A percentile compares a stretch with the other conserved stretches of the same genome.
These are phyloP conservation scores for Chlorophyllum brunneum DNA, from an alignment of 768 basidiomycete species.

Conservation along the genomic window DNA sequence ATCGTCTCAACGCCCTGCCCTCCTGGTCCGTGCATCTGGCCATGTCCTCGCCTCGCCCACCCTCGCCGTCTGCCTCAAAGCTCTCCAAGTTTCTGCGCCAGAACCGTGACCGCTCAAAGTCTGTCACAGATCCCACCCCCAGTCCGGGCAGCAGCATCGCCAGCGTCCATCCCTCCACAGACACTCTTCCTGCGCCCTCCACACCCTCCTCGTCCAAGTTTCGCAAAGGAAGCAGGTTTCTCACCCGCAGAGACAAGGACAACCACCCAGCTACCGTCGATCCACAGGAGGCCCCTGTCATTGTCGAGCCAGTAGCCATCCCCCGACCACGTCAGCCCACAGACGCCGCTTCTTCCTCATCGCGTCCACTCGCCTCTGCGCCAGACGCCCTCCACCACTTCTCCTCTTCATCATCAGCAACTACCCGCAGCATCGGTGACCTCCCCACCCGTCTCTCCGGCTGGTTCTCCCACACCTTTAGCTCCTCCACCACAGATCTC, in stretches of 20 bases:
- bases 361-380: constrained; percentile 36
- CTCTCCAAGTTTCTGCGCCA: constrained; percentile 67
- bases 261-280: constrained; percentile 25
- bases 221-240: constrained; percentile 32
- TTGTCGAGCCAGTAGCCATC: constrained; percentile 57
- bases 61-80: constrained; percentile 34
- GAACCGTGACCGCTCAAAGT: constrained; percentile 56
- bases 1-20: no score
- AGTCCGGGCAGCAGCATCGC: constrained; percentile 34
- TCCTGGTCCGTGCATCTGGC: no score
- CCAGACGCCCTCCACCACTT: no score
- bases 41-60: not conserved
- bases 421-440: constrained; percentile 45
- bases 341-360: no score
- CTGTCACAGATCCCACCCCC: constrained; percentile 38
- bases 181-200: no score
- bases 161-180: constrained; percentile 22
- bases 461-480: constrained; percentile 80
- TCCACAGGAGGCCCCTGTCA: constrained; percentile 56
- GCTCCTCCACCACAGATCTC: constrained; percentile 67
- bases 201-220: constrained; percentile 22
- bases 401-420: no score
- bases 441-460: constrained; percentile 74
- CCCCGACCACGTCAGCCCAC: constrained; percentile 51
- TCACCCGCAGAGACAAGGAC: constrained; percentile 28